Conservation (phyloP, 2,329 filamentous ascomycete genomes). For the Colletotrichum viniferum region DNA sequence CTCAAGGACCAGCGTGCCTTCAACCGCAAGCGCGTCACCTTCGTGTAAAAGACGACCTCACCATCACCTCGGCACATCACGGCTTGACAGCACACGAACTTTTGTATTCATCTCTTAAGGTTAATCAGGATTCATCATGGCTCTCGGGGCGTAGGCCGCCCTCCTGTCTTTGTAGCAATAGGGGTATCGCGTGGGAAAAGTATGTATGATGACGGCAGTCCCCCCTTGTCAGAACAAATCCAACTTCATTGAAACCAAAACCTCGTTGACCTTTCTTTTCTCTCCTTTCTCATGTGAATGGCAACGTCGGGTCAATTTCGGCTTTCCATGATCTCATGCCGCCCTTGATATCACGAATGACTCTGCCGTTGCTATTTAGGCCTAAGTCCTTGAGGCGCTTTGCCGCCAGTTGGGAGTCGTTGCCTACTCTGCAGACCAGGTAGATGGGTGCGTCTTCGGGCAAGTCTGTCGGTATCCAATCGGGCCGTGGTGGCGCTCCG, state of each 20-base stretch:
- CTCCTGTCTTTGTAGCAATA: conserved; percentile 12
- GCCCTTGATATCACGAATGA: conserved; percentile 73
- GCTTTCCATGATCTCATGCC: conserved; percentile 76
- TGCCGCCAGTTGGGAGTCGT: conserved; percentile 77
- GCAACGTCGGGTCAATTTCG: conserved; percentile 64
- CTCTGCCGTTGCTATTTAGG: conserved; percentile 55
- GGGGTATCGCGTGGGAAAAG: conserved; percentile 11
- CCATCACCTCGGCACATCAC: not conserved
- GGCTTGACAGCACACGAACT: not conserved
- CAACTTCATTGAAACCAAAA: not conserved
- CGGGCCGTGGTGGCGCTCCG: conserved; percentile 24
- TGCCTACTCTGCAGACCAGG: conserved; percentile 75
- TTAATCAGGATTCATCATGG: conserved; percentile 7
- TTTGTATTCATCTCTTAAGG: conserved; percentile 7
- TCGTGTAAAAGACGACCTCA: conserved; percentile 50
- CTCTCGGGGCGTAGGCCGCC: conserved; percentile 11
- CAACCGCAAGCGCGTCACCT: conserved; percentile 83
- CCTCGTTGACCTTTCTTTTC: not conserved
- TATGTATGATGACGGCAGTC: conserved; percentile 27
- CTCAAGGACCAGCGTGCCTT: conserved; percentile 97
- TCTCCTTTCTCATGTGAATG: conserved; percentile 47
- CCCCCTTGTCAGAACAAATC: conserved; percentile 30
- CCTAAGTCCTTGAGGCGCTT: conserved; percentile 68
- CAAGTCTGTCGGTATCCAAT: conserved; percentile 45
- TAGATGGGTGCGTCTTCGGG: conserved; percentile 62